Evolutionary conservation across 192 early-diverging fungal species (phyloP), one percentile per base, ranked within the genome.

Genomic region (Phycomyces nitens): DNA sequence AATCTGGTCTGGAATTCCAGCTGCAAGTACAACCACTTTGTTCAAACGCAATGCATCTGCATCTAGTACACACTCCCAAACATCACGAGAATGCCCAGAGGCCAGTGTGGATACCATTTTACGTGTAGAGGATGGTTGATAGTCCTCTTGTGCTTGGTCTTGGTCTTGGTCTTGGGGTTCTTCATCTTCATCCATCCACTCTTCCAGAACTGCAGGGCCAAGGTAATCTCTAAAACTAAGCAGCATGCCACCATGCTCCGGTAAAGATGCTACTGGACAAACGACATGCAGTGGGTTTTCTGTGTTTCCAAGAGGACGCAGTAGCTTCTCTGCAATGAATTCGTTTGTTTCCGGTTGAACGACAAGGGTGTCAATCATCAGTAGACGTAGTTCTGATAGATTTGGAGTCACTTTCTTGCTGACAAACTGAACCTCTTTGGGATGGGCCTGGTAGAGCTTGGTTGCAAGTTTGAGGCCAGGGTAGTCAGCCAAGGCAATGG

Each of bases 221-320:
- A 90, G 56, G 50, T 83, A 73, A 66, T 92, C 88, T n/a, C 86
- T 80, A 68, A 90, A 82, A 44, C 84, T 79, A 60, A 92, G 66
- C 26, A 90, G 78, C 73, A 86, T 86, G 9, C 90, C 88, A 51
- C 90, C 90, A 50, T 92, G 84, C 72, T 92, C 90, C 1, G 88
- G 79, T 44, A 92, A 67, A 29, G 84, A 87, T 23, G 78, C 79
- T 63, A 92, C 76, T 10, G 90, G 81, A 5, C 82, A 85, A 12
- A 92, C 69, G 0, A 90, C 84, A 11, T 71, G 62, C 42, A 75
- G 47, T 14, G 83, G 83, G 43, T 67, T 43, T 41, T 68, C 66
- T 16, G 54, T 63, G 7, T 70, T 64, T 18, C 81, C 79, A 21
- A 85, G 41, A 20, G 79, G 79, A 3, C 56, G 53, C 21, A 85